Base-by-base conservation (phyloP, 345 rosid species). In the Sisymbrium irio region DNA sequence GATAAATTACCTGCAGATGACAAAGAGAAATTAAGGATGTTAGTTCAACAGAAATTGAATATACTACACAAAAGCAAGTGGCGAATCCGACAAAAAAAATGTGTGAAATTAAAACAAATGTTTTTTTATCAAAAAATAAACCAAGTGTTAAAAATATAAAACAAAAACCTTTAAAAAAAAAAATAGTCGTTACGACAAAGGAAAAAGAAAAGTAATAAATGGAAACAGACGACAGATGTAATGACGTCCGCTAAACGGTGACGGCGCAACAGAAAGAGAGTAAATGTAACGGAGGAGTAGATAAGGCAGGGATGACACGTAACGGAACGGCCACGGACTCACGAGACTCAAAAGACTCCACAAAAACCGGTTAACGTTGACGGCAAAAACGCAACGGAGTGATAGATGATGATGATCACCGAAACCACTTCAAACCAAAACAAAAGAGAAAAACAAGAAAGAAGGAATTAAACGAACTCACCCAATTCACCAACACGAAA, bases 401-500 rank as follows among this genome's bases (percentile, higher is more conserved):
- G 8, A 62, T n/a, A n/a, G n/a, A n/a, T 18, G 28, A 27, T 27
- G 14, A 47, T 3, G 13, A 40, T 25, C 20, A 51, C 70, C 58
- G 70, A 44, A 37, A 17, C 0, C 10, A 55, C 36, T 0, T 25
- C 0, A 14, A 18, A 53, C 7, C 19, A 37, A 40, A 18, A 15
- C 7, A 36, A 33, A n/a, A 27, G 20, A 9, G 8, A 35, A 35
- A 35, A 1, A 7, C 1, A 7, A 33, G 0, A 7, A 33, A 7
- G 6, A 35, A 55, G 1, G 22, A 65, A 56, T n/a, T 4, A 32
- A 44, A 60, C 9, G 2, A 42, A 76, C 79, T 68, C 79, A 76
- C 79, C 72, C 35, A 74, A 14, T 4, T 75, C 41, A 53, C 74
- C 63, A 67, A 76, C 17, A 53, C 25, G 6, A n/a, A 62, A 6